Conservation (phyloP, 441 rosid species). For the Pelargonium australe region DNA sequence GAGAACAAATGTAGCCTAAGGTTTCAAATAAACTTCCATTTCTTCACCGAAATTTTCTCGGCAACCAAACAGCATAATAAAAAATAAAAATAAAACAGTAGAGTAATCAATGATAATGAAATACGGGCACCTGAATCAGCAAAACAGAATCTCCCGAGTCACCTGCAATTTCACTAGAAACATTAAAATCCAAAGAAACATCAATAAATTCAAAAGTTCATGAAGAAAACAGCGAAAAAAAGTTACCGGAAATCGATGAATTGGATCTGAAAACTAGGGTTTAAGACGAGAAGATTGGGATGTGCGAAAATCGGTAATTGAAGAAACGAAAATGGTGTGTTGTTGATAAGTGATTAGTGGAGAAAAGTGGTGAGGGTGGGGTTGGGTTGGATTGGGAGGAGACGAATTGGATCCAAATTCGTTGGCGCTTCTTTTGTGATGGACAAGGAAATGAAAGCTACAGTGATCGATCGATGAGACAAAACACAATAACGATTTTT, state of each 20-base stretch:
- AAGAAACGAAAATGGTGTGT: neutral
- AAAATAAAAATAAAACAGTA: neutral
- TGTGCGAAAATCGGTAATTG: neutral
- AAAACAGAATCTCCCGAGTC: neutral
- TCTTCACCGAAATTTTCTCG: neutral
- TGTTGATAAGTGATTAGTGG: neutral
- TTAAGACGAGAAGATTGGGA: neutral
- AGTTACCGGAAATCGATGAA: neutral
- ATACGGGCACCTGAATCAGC: neutral
- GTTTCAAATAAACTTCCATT: neutral
- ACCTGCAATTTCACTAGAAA: neutral
- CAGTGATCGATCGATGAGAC: too few species aligned
- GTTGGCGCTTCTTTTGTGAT: slow-evolving; percentile 35
- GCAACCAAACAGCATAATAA: neutral
- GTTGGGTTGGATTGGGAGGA: neutral
- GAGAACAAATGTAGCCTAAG: neutral
- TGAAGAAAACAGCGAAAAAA: neutral
- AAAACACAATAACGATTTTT: too few species aligned
- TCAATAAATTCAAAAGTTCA: neutral
- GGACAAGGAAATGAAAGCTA: neutral
- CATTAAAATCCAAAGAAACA: too few species aligned
- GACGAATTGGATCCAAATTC: slow-evolving; percentile 42
- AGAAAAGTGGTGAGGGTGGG: too few species aligned
- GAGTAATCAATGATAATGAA: neutral
- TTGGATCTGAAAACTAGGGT: neutral